A percentile compares a stretch with the other conserved stretches of the same genome.
Evolutionary conservation across 164 flowering plant species (phyloP).

Genomic region (Stephania yunnanensis): DNA sequence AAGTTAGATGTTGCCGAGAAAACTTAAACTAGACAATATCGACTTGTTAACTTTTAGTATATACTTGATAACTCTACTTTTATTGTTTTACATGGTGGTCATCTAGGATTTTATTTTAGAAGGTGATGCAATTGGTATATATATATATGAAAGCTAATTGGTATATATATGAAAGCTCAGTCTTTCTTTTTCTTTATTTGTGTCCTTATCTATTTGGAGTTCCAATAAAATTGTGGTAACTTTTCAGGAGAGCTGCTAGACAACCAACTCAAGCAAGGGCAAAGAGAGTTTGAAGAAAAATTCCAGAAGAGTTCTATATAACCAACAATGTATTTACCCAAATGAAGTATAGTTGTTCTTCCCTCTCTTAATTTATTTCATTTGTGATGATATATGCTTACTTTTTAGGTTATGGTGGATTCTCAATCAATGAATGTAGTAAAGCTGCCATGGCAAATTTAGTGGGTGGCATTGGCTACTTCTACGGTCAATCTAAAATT

Average conservation of each 20-base stretch:
- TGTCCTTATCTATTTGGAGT: neutral
- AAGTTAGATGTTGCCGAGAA: too few species aligned
- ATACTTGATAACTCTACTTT: neutral
- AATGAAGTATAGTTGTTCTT: neutral
- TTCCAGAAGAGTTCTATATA: slow-evolving; percentile 43
- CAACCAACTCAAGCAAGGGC: slow-evolving; percentile 37
- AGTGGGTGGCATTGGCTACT: slow-evolving; percentile 96
- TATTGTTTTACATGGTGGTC: neutral
- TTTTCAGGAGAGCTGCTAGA: slow-evolving; percentile 47
- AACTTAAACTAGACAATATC: too few species aligned
- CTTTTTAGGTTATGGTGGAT: slow-evolving; percentile 31
- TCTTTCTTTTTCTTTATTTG: neutral
- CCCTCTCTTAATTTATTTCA: neutral
- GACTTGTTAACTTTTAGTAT: too few species aligned
- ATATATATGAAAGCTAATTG: too few species aligned
- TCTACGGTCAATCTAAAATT: slow-evolving; percentile 89
- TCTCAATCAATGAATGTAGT: slow-evolving; percentile 54
- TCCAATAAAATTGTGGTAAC: slow-evolving; percentile 3
- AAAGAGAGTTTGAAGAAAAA: slow-evolving; percentile 57
- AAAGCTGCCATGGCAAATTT: slow-evolving; percentile 82
- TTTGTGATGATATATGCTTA: neutral
- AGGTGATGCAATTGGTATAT: neutral
- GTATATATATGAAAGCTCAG: neutral
- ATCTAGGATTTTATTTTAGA: neutral
- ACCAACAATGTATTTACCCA: slow-evolving; percentile 52